Evolutionary conservation across 805 yeast genomes (phyloP), one percentile per base, ranked within the genome.

Genomic region (Groenewaldozyma salmanticensis): DNA sequence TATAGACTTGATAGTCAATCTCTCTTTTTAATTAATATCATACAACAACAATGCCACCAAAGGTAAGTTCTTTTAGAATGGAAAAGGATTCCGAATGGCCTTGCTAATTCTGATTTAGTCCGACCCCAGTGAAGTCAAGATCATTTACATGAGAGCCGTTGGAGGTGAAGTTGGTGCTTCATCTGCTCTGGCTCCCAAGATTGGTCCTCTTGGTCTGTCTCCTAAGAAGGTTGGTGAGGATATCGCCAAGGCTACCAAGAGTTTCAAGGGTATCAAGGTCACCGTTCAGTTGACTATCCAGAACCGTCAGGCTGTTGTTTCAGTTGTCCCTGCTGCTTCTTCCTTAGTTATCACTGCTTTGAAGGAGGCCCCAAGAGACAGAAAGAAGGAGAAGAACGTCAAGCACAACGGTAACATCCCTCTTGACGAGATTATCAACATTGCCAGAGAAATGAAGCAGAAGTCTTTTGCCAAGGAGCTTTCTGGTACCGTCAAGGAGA

Each of bases 111-210:
- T n/a, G n/a, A n/a, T n/a, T n/a, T n/a, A 24, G 79, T 79, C 88
- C 75, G 98, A 92, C 72, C 98, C 98, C 67, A 74, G 59, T 77
- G 98, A 92, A 84, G 95, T 92, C 70, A 88, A 88, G 75, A 85
- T 75, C 84, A 77, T 92, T 75, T 90, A 90, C 85, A 77, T 92
- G 74, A 86, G 98, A 83, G 96, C 98, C 74, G 94, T 87, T 61
- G 98, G 98, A 84, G 98, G 98, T 80, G 98, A 92, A 79, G 94
- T 92, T 65, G 98, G 97, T 77, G 95, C 96, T 65, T 87, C 97
- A 53, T 84, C 98, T 58, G 96, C 98, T 58, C 83, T 92, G 66
- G 98, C 98, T 62, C 98, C 98, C 70, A 92, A 92, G 90, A 92
- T 92, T 68, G 98, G 98, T 85, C 98, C 98, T 62, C 85, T 92